A percentile compares a stretch with the other conserved stretches of the same genome.
phyloP scores from a whole-genome alignment of 495 filamentous ascomycete genomes.

The Parachaetomium inaequale region DNA sequence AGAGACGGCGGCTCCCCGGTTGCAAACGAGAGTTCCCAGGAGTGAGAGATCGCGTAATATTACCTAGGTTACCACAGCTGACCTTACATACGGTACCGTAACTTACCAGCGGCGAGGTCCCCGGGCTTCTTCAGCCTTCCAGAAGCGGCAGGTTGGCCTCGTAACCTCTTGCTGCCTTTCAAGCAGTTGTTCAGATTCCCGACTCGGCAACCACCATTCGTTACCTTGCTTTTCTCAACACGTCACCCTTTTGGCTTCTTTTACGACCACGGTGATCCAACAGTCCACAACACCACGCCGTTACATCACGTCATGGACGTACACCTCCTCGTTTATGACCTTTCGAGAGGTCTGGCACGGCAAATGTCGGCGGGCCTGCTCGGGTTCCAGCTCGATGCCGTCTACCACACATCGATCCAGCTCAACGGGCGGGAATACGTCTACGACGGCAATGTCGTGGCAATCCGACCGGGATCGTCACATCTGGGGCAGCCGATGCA shows the following conservation, averaged over 20 bases:
- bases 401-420: slow-evolving; percentile 89
- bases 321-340: slow-evolving; percentile 88
- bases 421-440: slow-evolving; percentile 60
- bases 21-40: no score
- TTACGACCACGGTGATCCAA: neutral
- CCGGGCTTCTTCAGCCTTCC: slow-evolving; percentile 19
- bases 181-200: neutral
- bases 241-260: neutral
- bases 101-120: slow-evolving; percentile 1
- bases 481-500: slow-evolving; percentile 85
- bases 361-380: slow-evolving; percentile 50
- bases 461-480: slow-evolving; percentile 70
- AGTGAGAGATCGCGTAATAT: no score
- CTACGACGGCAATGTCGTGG: slow-evolving; percentile 69
- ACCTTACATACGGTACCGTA: neutral
- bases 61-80: neutral
- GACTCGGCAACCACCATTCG: neutral
- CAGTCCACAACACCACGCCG: no score
- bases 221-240: neutral
- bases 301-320: slow-evolving; percentile 67
- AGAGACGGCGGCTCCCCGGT: no score
- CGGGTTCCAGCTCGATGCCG: slow-evolving; percentile 77
- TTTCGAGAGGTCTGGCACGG: slow-evolving; percentile 65
- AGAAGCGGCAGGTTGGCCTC: slow-evolving; percentile 16
- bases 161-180: slow-evolving; percentile 25